A percentile compares a stretch with the other conserved stretches of the same genome.
phyloP scores from a whole-genome alignment of 306 rosid genomes.

The Hippophae rhamnoides region DNA sequence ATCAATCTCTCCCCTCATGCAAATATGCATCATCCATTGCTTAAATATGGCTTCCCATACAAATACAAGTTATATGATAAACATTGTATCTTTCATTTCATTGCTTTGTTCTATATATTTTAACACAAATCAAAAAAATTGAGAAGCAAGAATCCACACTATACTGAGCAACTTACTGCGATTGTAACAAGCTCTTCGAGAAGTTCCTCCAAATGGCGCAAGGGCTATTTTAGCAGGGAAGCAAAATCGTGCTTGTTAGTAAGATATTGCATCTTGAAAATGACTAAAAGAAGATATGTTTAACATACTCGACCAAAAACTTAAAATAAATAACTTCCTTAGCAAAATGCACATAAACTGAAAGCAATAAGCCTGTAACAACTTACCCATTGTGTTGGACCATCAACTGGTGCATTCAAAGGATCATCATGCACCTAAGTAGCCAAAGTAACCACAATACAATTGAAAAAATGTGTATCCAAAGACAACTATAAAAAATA shows the following conservation, averaged over 20 bases:
- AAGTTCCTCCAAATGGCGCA: conserved; percentile 85
- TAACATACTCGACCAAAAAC: not conserved
- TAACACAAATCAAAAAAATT: conserved; percentile 3
- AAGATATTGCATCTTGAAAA: not conserved
- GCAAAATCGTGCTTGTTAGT: conserved; percentile 4
- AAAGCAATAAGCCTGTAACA: not conserved
- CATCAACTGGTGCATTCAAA: conserved; percentile 85
- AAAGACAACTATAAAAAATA: no score
- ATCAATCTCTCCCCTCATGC: no score
- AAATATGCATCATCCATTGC: no score
- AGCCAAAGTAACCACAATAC: conserved; percentile 9
- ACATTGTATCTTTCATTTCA: not conserved
- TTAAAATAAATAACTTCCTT: no score
- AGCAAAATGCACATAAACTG: no score
- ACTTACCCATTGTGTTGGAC: conserved; percentile 98
- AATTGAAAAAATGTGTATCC: no score
- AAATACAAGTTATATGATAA: no score
- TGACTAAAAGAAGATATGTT: conserved; percentile 4
- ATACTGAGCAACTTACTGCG: conserved; percentile 52
- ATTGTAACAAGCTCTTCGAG: conserved; percentile 91
- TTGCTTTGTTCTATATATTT: not conserved
- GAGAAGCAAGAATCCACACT: not conserved
- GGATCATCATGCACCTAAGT: conserved; percentile 94
- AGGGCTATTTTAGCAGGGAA: conserved; percentile 44
- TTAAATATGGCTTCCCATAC: no score